Conservation (phyloP, 805 yeast genomes). For the Saccharomyces mikatae region DNA sequence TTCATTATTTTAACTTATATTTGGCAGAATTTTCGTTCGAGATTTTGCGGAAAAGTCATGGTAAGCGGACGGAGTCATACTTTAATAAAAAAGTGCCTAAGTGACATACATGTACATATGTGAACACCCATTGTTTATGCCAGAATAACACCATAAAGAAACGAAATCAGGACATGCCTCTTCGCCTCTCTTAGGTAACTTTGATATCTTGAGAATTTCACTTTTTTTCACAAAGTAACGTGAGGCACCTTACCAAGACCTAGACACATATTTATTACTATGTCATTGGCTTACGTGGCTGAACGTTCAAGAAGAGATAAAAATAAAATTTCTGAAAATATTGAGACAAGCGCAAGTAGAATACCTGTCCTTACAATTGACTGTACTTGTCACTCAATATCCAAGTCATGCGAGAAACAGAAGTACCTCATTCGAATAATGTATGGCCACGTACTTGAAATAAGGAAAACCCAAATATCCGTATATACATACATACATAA, state of each 20-base stretch:
- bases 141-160: not conserved
- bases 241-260: too few relatives aligned
- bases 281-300: not conserved
- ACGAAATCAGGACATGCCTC: not conserved
- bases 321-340: not conserved
- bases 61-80: not conserved
- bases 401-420: not conserved
- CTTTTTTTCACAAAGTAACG: too few relatives aligned
- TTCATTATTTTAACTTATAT: not conserved
- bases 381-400: not conserved
- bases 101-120: not conserved
- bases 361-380: not conserved
- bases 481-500: not conserved
- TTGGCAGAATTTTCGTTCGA: not conserved
- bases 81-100: not conserved
- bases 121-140: not conserved
- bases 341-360: not conserved
- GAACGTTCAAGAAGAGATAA: not conserved
- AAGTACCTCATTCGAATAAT: not conserved
- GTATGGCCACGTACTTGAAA: not conserved
- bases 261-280: not conserved
- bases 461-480: not conserved
- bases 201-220: not conserved
- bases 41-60: not conserved
- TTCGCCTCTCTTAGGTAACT: not conserved